Conservation (phyloP, 352 stramenopile species). For the Paralagenidium karlingii region DNA sequence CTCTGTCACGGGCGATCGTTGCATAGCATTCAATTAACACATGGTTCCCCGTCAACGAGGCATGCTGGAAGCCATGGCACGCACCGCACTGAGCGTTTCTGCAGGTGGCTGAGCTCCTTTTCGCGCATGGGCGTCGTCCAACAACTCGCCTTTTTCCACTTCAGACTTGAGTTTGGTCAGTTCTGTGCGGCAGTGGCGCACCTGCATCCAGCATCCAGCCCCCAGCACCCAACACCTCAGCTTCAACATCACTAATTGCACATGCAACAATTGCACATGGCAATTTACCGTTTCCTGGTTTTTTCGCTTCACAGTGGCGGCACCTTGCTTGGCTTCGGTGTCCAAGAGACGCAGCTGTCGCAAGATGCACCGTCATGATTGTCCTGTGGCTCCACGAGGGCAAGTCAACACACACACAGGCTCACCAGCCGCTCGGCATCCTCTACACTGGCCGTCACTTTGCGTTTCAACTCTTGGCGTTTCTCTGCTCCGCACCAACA, state of each 20-base stretch:
- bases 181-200: constrained; percentile 32
- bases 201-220: constrained; percentile 2
- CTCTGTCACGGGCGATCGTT: constrained; percentile 10
- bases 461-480: too few relatives aligned
- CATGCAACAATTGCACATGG: constrained; percentile 7
- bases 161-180: constrained; percentile 26
- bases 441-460: too few relatives aligned
- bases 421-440: too few relatives aligned
- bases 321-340: constrained; percentile 29
- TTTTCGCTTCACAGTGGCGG: constrained; percentile 18
- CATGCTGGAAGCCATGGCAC: not conserved
- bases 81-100: not conserved
- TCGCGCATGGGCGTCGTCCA: constrained; percentile 15
- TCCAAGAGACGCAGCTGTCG: constrained; percentile 46
- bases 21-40: not conserved
- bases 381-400: too few relatives aligned
- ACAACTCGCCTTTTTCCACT: constrained; percentile 44
- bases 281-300: too few relatives aligned
- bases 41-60: not conserved
- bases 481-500: too few relatives aligned
- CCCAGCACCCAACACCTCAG: not conserved
- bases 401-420: too few relatives aligned
- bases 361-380: too few relatives aligned
- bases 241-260: too few relatives aligned
- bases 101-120: not conserved